Conservation (phyloP, 441 rosid species). For the Euphorbia celastroides region DNA sequence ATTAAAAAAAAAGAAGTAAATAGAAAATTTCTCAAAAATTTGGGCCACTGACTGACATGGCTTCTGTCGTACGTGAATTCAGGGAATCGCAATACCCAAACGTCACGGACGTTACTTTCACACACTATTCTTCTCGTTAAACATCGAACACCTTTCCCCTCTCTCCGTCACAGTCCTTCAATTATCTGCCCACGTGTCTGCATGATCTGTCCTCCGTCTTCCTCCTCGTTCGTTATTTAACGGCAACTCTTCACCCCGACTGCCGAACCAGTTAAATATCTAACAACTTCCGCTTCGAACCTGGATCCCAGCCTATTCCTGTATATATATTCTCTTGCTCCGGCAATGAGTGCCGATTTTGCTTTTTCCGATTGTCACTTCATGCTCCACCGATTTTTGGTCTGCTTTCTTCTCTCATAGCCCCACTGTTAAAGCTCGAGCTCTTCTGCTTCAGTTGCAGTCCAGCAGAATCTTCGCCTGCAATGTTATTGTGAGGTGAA, state of each 20-base stretch:
- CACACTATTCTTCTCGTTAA: not conserved
- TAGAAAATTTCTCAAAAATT: not conserved
- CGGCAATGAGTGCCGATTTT: not conserved
- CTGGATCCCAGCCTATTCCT: slow-evolving; percentile 16
- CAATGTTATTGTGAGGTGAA: not conserved
- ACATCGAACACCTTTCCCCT: no score
- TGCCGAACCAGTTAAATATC: slow-evolving; percentile 13
- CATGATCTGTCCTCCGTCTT: not conserved
- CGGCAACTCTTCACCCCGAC: not conserved
- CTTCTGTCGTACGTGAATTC: slow-evolving; percentile 8
- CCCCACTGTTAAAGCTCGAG: no score
- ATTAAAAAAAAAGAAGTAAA: no score
- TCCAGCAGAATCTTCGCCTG: slow-evolving; percentile 9
- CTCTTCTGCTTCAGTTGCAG: slow-evolving; percentile 28
- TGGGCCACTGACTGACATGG: slow-evolving; percentile 3
- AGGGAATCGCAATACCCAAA: not conserved
- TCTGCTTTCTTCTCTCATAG: not conserved
- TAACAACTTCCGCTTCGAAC: slow-evolving; percentile 17
- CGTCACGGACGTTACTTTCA: slow-evolving; percentile 7
- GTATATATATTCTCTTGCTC: not conserved
- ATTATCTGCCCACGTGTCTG: slow-evolving; percentile 16
- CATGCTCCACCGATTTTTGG: slow-evolving; percentile 10
- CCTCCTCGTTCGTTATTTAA: slow-evolving; percentile 22
- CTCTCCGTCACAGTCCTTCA: not conserved
- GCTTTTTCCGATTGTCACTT: not conserved